Base-by-base conservation (phyloP, 495 filamentous ascomycete species). In the Penicillium atrosanguineum region DNA sequence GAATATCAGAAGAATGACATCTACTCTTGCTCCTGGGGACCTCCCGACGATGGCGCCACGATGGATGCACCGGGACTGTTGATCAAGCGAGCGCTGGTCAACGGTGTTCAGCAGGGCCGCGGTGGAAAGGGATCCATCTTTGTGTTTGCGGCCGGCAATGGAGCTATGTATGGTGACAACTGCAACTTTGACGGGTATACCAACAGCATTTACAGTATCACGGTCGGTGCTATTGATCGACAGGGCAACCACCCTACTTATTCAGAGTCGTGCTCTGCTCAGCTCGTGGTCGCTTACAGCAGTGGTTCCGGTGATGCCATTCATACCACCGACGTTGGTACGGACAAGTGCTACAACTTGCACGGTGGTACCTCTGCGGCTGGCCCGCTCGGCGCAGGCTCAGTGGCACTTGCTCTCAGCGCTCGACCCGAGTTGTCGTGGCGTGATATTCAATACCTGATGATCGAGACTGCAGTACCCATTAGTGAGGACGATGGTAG, bases 141-240 rank as follows among this genome's bases (percentile, higher is more conserved):
- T 60, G 94, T 98, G 44, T 98, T 98, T 70, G 94, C 94, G 16
- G 94, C 92, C 56, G 94, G 94, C 51, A 98, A 98, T 65, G 94
- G 94, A 34, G 95, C 91, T 21, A 69, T 72, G n/a, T 79, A 64
- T 44, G 92, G 87, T 38, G 94, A 98, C 65, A 97, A 98, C 72
- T 98, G 94, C 81, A 98, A 98, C 67, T 98, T 97, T 63, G 94
- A 98, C 65, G 94, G 94, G 11, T 98, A 98, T 69, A 97, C 95
- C 58, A 98, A 98, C 74, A 96, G 91, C 64, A 98, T 98, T 51
- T 98, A 97, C 79, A 96, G 90, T 64, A 91, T 98, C 61, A 96
- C 92, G 2, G 91, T 97, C 28, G 94, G 95, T 18, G 94, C 93
- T 28, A 87, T 98, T 62, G 93, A 96, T 65, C 75, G 89, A 43